These are phyloP conservation scores for Pseudonitzschia multiseries DNA, from an alignment of 108 stramenopile genomes.

Conservation along the genomic window DNA sequence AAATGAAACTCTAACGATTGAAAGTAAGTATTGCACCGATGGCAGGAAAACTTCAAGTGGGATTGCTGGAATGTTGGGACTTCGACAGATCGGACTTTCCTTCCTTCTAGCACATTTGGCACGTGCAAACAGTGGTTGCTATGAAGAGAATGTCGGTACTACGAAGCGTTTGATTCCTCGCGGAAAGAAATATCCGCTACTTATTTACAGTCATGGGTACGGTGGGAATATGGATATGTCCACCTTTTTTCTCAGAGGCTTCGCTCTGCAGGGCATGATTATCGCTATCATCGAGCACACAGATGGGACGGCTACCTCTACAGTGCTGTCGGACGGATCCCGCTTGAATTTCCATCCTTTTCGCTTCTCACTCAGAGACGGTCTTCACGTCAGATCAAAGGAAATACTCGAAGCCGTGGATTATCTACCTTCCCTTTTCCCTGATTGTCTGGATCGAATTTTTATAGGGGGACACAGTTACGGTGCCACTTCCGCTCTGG, in stretches of 20 bases:
- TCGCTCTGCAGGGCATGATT: background rate
- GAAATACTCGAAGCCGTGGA: background rate
- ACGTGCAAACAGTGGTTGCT: background rate
- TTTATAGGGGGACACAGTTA: constrained; percentile 10
- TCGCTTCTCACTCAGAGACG: background rate
- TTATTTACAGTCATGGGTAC: constrained; percentile 11
- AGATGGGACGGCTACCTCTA: constrained; percentile 13
- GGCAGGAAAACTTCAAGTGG: constrained; percentile 2
- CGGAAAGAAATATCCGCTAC: background rate
- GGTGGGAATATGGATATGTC: constrained; percentile 17
- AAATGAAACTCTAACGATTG: background rate
- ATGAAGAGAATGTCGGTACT: background rate
- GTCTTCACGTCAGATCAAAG: background rate
- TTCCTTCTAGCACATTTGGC: constrained; percentile 2
- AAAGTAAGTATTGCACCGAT: constrained; percentile 3
- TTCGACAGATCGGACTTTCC: constrained; percentile 3
- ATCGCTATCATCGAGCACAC: constrained; percentile 5
- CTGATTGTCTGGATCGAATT: background rate
- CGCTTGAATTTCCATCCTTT: background rate
- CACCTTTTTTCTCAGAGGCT: constrained; percentile 2
- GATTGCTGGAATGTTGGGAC: constrained; percentile 5
- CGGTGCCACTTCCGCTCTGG: background rate
- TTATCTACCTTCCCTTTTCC: background rate
- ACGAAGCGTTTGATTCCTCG: background rate
- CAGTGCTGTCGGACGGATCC: background rate